Conservation (phyloP, 805 yeast genomes). For the Cyberlindnera subsufficiens region DNA sequence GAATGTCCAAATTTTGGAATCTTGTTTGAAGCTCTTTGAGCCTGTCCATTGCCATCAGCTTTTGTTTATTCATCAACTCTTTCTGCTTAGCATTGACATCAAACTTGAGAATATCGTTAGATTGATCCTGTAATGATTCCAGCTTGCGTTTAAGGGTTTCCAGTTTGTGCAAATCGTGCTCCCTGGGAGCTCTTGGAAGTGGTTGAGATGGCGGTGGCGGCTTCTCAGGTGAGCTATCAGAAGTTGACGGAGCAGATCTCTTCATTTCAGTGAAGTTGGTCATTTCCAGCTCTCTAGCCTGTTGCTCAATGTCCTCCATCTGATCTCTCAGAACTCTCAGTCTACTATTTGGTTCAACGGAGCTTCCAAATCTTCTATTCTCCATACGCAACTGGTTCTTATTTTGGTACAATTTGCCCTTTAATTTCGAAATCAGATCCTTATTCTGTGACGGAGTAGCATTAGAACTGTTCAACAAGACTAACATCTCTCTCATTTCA, state of each 20-base stretch:
- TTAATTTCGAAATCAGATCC: slow-evolving; percentile 31
- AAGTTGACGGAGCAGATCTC: slow-evolving; percentile 15
- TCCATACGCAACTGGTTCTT: slow-evolving; percentile 37
- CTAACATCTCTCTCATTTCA: slow-evolving; percentile 68
- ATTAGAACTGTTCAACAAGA: slow-evolving; percentile 48
- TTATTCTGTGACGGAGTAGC: slow-evolving; percentile 27
- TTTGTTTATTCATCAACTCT: slow-evolving; percentile 54
- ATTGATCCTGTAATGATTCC: slow-evolving; percentile 60
- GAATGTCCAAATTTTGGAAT: slow-evolving; percentile 60
- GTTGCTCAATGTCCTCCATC: slow-evolving; percentile 79
- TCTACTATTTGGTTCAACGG: slow-evolving; percentile 72
- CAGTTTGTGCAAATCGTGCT: slow-evolving; percentile 51
- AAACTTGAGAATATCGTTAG: slow-evolving; percentile 69
- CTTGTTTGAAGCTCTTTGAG: slow-evolving; percentile 62
- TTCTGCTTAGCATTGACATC: slow-evolving; percentile 46
- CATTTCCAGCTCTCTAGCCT: slow-evolving; percentile 83
- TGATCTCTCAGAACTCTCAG: slow-evolving; percentile 69
- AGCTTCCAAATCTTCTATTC: slow-evolving; percentile 40
- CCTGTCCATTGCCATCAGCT: slow-evolving; percentile 63
- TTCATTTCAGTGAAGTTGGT: slow-evolving; percentile 63
- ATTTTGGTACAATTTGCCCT: slow-evolving; percentile 33
- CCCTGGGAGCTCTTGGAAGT: slow-evolving; percentile 30
- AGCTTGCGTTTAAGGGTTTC: slow-evolving; percentile 50
- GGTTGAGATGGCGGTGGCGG: slow-evolving; percentile 6
- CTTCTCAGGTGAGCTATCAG: slow-evolving; percentile 22